Conservation (phyloP, 31 red algal genomes). For the Porphyra umbilicalis region DNA sequence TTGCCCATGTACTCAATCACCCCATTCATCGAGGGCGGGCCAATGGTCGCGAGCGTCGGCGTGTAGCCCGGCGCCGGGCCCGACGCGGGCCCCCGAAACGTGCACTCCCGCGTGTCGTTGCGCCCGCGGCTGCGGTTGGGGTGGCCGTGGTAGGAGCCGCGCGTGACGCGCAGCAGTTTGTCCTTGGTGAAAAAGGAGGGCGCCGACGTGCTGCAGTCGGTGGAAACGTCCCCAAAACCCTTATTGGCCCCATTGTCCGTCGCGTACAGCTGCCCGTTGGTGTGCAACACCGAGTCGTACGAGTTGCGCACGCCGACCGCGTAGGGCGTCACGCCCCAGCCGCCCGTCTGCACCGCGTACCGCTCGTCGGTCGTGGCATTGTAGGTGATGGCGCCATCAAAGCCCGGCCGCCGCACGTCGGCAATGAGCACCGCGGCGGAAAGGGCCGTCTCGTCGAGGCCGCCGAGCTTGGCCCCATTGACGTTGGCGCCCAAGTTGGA, state of each 20-base stretch:
- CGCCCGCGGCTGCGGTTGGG: constrained; percentile 49
- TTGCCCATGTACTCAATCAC: constrained; percentile 42
- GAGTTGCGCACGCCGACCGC: constrained; percentile 42
- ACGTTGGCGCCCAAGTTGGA: constrained; percentile 41
- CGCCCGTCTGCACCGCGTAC: constrained; percentile 18
- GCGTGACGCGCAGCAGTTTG: constrained; percentile 21
- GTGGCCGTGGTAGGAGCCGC: constrained; percentile 41
- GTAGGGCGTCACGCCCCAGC: constrained; percentile 21
- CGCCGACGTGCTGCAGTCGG: background rate
- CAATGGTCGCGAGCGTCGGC: constrained; percentile 32
- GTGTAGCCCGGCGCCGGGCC: constrained; percentile 23
- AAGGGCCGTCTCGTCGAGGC: constrained; percentile 34
- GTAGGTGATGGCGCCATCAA: constrained; percentile 42
- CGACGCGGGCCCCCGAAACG: constrained; percentile 19
- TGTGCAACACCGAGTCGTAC: constrained; percentile 27
- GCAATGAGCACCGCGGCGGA: constrained; percentile 39
- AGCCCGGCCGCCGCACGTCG: constrained; percentile 15
- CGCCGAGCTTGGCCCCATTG: constrained; percentile 14
- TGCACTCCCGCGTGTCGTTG: constrained; percentile 36
- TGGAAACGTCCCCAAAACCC: constrained; percentile 46
- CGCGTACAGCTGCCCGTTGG: constrained; percentile 35
- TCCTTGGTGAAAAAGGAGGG: constrained; percentile 6
- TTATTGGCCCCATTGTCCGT: constrained; percentile 55
- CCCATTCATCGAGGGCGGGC: constrained; percentile 34
- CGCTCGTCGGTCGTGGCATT: constrained; percentile 17